A percentile compares a stretch with the other conserved stretches of the same genome.
These are phyloP conservation scores for Isatis lusitanica DNA, from an alignment of 441 rosid species.

Conservation along the genomic window DNA sequence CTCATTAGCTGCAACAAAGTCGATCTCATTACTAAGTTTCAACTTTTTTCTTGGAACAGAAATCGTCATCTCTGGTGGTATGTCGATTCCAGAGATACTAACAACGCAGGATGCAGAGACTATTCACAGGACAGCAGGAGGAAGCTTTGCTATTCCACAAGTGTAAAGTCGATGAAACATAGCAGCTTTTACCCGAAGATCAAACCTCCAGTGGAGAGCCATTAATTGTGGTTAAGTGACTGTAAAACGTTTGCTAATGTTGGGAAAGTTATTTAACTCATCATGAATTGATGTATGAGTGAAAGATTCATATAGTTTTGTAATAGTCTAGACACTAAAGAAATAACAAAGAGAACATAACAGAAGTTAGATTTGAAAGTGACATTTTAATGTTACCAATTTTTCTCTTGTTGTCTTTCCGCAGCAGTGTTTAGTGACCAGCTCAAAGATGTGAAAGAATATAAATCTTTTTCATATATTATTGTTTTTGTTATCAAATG, in stretches of 20 bases:
- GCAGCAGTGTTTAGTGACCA: not conserved
- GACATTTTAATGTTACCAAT: no score
- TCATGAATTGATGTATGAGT: not conserved
- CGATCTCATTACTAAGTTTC: not conserved
- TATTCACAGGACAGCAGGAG: constrained; percentile 32
- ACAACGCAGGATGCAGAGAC: constrained; percentile 45
- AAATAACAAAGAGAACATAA: not conserved
- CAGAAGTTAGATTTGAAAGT: no score
- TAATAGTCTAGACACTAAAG: not conserved
- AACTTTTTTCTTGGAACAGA: constrained; percentile 38
- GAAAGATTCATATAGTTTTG: constrained; percentile 14
- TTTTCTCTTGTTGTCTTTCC: no score
- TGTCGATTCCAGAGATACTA: constrained; percentile 54
- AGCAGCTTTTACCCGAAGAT: not conserved
- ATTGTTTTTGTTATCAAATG: not conserved
- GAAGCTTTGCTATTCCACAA: constrained; percentile 37
- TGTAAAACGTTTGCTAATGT: constrained; percentile 7
- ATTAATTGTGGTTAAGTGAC: not conserved
- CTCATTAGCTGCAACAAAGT: not conserved
- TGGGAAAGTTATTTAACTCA: not conserved
- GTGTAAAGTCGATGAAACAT: constrained; percentile 27
- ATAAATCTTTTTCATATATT: not conserved
- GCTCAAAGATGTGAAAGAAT: not conserved
- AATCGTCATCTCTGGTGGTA: constrained; percentile 59
- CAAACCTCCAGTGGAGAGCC: not conserved